Base-by-base conservation (phyloP, 164 flowering plant species). In the Tetrastigma voinierianum region DNA sequence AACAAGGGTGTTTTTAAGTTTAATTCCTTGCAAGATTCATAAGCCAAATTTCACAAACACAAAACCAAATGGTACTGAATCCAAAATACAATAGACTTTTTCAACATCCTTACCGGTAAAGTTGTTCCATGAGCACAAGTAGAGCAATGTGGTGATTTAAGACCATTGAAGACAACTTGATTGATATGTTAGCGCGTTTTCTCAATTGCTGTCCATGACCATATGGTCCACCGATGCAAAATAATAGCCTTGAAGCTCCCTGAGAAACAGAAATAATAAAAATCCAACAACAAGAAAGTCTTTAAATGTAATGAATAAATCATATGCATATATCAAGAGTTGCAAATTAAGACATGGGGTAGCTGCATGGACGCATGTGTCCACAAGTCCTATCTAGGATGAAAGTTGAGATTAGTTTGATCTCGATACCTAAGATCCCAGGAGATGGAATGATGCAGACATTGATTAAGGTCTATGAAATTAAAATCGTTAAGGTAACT, bases 171-270 rank as follows among this genome's bases (percentile, higher is more conserved):
- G 98, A 93, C 70, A 93, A 66, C 79, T 74, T 87, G 58, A 93
- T 71, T 10, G 89, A 83, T 16, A 83, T 71, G 64, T 90, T 75
- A 55, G 98, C 98, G 54, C 93, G 87, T 52, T 86, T 74, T 53
- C 86, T 80, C 66, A 90, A 62, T 67, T 77, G 76, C 55, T 13
- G 68, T 51, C 98, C 98, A 79, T 90, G 98, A 53, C 98, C 96
- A 81, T 90, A 86, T 51, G 98, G 90, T 65, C 96, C 98, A 66
- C 98, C 98, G 52, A 93, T 87, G 80, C 96, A 89, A 72, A 93
- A 93, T 49, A 81, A 68, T 74, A 93, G 67, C 73, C 86, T 77
- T 65, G 90, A 81, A 72, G 93, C 87, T 59, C 96, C 96, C 94
- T 90, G 48, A 43, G 68, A 54, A 62, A 51, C 55, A 17, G 44